Evolutionary conservation across 208 protist genomes (phyloP).

Genomic region (Trichomonas gallinae): DNA sequence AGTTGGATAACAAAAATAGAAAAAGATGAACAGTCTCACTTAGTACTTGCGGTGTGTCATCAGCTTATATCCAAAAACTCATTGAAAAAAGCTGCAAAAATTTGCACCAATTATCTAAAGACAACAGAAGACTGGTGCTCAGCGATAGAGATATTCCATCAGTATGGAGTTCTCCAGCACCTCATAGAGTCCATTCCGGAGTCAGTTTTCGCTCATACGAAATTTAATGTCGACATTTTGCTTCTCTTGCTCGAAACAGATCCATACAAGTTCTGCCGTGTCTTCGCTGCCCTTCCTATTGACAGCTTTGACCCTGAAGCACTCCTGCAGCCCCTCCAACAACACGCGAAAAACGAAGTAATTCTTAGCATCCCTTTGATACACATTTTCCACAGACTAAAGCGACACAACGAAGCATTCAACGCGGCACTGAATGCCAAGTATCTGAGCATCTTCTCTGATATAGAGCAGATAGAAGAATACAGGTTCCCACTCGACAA

Average conservation of each 20-base stretch:
- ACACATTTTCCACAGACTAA: background rate
- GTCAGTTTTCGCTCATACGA: background rate
- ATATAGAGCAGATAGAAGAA: background rate
- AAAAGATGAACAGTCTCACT: background rate
- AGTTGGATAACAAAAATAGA: background rate
- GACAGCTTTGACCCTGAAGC: background rate
- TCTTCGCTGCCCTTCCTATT: background rate
- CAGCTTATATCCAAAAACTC: background rate
- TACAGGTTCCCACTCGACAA: background rate
- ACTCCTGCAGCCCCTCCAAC: background rate
- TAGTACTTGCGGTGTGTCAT: background rate
- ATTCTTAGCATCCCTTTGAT: background rate
- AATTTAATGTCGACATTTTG: background rate
- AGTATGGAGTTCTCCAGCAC: background rate
- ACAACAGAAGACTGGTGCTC: background rate
- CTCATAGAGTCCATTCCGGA: background rate
- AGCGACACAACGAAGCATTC: background rate
- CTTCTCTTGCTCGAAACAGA: background rate
- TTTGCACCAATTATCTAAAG: background rate
- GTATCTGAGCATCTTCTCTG: background rate
- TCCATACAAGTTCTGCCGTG: background rate
- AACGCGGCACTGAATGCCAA: background rate
- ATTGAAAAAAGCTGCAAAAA: background rate
- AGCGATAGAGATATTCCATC: background rate
- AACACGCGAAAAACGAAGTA: background rate